A percentile compares a stretch with the other conserved stretches of the same genome.
These are phyloP conservation scores for Rhizopogon roseolus DNA, from an alignment of 768 basidiomycete genomes.

Conservation along the genomic window DNA sequence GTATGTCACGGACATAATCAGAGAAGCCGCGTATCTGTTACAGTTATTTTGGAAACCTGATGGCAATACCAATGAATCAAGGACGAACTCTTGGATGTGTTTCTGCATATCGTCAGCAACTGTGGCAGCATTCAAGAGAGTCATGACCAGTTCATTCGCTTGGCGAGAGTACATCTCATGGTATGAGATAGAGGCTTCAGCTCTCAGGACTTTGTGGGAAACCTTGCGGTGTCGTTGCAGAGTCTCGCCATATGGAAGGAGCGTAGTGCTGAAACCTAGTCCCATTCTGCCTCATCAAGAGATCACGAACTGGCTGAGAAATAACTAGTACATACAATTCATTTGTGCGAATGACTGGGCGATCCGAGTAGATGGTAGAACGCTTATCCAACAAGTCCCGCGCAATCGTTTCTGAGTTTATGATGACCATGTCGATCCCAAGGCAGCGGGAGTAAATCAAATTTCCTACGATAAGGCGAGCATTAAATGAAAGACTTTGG, in stretches of 20 bases:
- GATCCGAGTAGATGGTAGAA: not conserved
- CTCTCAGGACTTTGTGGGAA: slow-evolving; percentile 5
- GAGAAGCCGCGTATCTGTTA: not conserved
- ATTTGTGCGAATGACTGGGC: not conserved
- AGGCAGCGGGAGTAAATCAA: not conserved
- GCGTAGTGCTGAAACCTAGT: slow-evolving; percentile 5
- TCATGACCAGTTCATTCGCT: not conserved
- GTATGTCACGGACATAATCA: not conserved
- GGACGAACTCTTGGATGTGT: slow-evolving; percentile 8
- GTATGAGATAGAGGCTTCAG: not conserved
- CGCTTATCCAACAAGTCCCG: not conserved
- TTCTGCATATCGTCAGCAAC: slow-evolving; percentile 1
- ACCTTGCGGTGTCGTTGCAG: slow-evolving; percentile 10
- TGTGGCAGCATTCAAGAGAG: not conserved
- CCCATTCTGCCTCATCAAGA: not conserved
- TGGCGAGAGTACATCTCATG: slow-evolving; percentile 1
- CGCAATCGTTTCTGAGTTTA: not conserved
- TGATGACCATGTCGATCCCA: not conserved
- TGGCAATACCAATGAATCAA: not conserved
- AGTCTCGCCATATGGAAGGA: slow-evolving; percentile 10
- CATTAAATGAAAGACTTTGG: not conserved
- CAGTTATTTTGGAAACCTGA: no score
- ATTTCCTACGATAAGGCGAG: not conserved
- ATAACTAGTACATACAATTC: not conserved
- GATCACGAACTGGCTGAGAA: not conserved